Evolutionary conservation across 1,284 basidiomycete species (phyloP).

Genomic region (Pseudozyma hubeiensis): DNA sequence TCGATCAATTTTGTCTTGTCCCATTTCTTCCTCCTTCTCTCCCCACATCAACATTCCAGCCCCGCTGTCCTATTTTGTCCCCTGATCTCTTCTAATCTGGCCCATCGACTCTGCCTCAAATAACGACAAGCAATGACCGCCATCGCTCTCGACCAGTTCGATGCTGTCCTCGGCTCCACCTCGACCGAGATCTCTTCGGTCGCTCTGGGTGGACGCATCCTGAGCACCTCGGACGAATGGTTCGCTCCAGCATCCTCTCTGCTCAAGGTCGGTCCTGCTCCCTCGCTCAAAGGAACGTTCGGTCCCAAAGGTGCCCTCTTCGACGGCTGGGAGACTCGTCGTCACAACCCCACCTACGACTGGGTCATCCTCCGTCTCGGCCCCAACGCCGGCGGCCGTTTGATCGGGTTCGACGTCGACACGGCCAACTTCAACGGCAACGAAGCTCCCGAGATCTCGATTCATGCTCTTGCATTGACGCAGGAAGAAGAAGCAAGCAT

Average conservation of each 20-base stretch:
- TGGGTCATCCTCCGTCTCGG: conserved; percentile 94
- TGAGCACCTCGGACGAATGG: conserved; percentile 91
- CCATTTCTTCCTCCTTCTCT: neutral
- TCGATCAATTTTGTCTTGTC: neutral
- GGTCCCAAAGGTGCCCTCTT: conserved; percentile 94
- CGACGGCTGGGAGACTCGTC: conserved; percentile 91
- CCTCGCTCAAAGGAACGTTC: conserved; percentile 84
- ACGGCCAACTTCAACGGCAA: conserved; percentile 97
- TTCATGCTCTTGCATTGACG: conserved; percentile 51
- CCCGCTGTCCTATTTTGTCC: neutral
- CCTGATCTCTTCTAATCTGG: neutral
- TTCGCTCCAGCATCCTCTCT: conserved; percentile 89
- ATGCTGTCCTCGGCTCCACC: conserved; percentile 45
- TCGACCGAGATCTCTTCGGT: conserved; percentile 84
- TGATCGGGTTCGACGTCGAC: conserved; percentile 93
- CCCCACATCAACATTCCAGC: neutral
- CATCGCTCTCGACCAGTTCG: conserved; percentile 45
- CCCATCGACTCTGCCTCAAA: neutral
- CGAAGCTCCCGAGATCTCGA: conserved; percentile 72
- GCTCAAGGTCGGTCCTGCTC: conserved; percentile 73
- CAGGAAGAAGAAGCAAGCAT: conserved; percentile 37
- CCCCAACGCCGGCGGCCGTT: conserved; percentile 75
- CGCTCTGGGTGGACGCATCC: conserved; percentile 81
- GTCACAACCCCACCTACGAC: conserved; percentile 89
- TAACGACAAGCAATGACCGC: conserved; percentile 23